Evolutionary conservation across 495 filamentous ascomycete genomes (phyloP).

Genomic region (Penicillium mononematosum): DNA sequence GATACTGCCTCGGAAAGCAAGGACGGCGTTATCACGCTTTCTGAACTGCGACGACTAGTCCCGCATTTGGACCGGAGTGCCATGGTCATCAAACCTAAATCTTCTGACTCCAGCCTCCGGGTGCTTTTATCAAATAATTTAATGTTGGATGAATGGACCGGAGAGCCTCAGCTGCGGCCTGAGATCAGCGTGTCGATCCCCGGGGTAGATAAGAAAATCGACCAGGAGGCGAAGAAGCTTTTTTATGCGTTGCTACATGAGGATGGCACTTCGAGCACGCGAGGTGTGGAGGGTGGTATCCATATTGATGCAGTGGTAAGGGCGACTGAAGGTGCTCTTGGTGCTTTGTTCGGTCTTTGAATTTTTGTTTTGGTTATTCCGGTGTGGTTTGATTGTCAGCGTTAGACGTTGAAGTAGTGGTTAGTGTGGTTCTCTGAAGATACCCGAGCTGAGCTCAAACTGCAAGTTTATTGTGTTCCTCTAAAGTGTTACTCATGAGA

Average conservation of each 20-base stretch:
- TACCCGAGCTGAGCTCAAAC: constrained; percentile 19
- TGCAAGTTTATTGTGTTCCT: not conserved
- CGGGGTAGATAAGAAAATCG: constrained; percentile 28
- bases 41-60: constrained; percentile 33
- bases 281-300: constrained; percentile 14
- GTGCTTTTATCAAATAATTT: constrained; percentile 38
- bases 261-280: constrained; percentile 13
- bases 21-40: constrained; percentile 18
- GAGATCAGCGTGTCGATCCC: constrained; percentile 35
- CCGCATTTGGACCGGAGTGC: constrained; percentile 42
- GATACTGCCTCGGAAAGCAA: not conserved
- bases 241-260: constrained; percentile 41
- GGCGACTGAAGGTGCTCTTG: constrained; percentile 37
- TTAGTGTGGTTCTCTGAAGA: constrained; percentile 14
- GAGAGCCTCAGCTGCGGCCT: constrained; percentile 39
- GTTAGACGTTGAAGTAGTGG: constrained; percentile 10
- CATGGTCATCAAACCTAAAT: constrained; percentile 37
- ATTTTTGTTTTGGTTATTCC: not conserved
- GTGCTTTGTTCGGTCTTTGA: constrained; percentile 33
- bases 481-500: not conserved
- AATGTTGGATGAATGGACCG: constrained; percentile 42
- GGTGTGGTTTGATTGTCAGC: constrained; percentile 11
- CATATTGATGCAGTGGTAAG: constrained; percentile 33
- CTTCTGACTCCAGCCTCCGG: constrained; percentile 12
- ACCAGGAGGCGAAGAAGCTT: constrained; percentile 40